Conservation (phyloP, 2,329 filamentous ascomycete species). For the Sphaerostilbella broomeana region DNA sequence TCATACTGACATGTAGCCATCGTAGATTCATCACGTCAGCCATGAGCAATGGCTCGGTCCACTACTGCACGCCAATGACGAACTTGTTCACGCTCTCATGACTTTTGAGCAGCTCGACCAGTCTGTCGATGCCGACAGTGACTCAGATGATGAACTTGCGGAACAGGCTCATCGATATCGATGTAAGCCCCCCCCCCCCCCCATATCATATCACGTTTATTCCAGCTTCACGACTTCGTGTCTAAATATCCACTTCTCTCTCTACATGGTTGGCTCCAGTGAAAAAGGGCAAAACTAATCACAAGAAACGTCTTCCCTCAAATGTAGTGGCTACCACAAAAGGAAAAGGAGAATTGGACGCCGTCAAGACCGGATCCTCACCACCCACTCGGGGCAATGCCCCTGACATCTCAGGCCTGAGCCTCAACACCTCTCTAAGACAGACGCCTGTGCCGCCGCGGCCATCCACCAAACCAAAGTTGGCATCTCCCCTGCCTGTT, state of each 20-base stretch:
- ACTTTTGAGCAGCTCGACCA: constrained; percentile 90
- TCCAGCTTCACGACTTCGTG: no score
- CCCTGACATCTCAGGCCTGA: constrained; percentile 40
- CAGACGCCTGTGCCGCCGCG: constrained; percentile 36
- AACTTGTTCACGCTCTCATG: constrained; percentile 89
- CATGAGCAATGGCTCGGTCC: constrained; percentile 87
- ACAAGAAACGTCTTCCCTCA: not conserved
- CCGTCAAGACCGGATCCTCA: constrained; percentile 23
- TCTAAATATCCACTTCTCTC: no score
- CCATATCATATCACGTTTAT: constrained; percentile 1
- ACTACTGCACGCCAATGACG: constrained; percentile 88
- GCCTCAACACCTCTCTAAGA: constrained; percentile 34
- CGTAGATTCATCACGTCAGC: constrained; percentile 81
- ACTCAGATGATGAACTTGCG: constrained; percentile 61
- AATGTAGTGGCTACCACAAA: constrained; percentile 47
- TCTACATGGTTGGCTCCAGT: no score
- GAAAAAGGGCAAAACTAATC: no score
- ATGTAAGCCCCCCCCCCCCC: constrained; percentile 36
- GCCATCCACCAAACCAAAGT: constrained; percentile 40
- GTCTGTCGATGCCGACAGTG: constrained; percentile 69
- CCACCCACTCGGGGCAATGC: constrained; percentile 35
- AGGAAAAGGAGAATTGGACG: constrained; percentile 39
- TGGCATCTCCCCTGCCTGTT: constrained; percentile 25
- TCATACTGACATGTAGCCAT: no score
- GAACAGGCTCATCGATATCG: constrained; percentile 60